Base-by-base conservation (phyloP, 345 rosid genomes). In the Syzygium jambos region DNA sequence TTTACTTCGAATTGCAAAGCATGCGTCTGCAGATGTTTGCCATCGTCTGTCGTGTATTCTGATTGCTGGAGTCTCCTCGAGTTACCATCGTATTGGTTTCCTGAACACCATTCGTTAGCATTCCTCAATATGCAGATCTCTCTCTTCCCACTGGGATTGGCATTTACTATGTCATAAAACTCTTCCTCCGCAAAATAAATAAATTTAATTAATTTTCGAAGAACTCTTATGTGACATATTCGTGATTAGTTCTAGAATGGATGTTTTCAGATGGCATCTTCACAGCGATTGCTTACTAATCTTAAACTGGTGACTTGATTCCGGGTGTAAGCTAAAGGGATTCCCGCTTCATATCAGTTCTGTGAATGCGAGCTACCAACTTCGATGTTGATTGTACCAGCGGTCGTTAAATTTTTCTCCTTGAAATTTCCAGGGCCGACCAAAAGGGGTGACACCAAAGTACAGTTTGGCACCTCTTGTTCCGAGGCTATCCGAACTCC, bases 391-490 rank as follows among this genome's bases (percentile, higher is more conserved):
- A 73, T 73, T 38, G 80, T 73, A 73, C 38, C 43, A 11, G 49
- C 11, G 7, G 49, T 38, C 19, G 49, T 38, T 10, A 41, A 41
- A 38, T 61, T 84, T 52, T 84, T 29, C 84, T 85, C 80, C 34
- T 56, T 49, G 23, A 49, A 84, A 84, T 85, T 85, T 90, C 87
- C 92, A 97, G 99, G 99, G 99, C 41, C 92, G 98, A 61, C 99
- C 99, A 2, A 96, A 95, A 90, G 98, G 98, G 85, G 98, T 97
- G 83, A 96, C 98, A 30, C 99, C 98, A 22, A 97, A 97, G 84
- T 96, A 85, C 94, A 96, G 99, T 92, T 92, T 97, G 92, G 97
- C 94, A 57, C 98, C 98, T 90, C 96, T 97, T 53, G 98, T 97
- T 25, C 95, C 98, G 6, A 91, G 98, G 68, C 92, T 97, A 65